A percentile compares a stretch with the other conserved stretches of the same genome.
These are phyloP conservation scores for Lagenaria siceraria DNA, from an alignment of 306 rosid genomes.

Conservation along the genomic window DNA sequence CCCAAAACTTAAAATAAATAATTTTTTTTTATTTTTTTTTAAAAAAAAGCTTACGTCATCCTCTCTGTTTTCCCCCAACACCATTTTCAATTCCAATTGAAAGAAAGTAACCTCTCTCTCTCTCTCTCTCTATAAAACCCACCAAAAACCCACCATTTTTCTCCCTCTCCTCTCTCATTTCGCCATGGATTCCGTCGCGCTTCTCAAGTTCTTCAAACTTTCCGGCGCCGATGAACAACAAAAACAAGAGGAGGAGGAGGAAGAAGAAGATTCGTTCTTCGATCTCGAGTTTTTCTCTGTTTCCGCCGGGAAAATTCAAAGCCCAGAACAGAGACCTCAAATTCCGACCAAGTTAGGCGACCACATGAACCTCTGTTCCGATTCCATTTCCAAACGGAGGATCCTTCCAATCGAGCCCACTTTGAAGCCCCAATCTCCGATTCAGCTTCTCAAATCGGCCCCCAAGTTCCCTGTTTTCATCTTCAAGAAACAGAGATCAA, in stretches of 20 bases:
- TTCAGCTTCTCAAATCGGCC: slow-evolving; percentile 66
- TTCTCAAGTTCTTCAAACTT: slow-evolving; percentile 65
- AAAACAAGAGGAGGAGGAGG: slow-evolving; percentile 12
- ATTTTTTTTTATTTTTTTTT: no score
- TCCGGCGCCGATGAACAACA: background rate
- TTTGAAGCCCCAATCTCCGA: slow-evolving; percentile 81
- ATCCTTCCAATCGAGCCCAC: slow-evolving; percentile 65
- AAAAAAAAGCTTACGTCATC: no score
- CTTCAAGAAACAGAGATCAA: slow-evolving; percentile 37
- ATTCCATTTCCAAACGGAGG: slow-evolving; percentile 62
- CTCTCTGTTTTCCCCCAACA: background rate
- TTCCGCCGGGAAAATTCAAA: slow-evolving; percentile 10
- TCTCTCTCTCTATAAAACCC: background rate
- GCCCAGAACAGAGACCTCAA: background rate
- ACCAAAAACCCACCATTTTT: background rate
- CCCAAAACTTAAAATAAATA: background rate
- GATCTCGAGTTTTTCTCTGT: slow-evolving; percentile 53
- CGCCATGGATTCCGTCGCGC: slow-evolving; percentile 53
- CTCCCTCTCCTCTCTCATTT: background rate
- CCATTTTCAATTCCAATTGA: background rate
- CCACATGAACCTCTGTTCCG: slow-evolving; percentile 9
- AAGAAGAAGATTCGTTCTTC: slow-evolving; percentile 73
- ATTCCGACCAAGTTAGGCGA: background rate
- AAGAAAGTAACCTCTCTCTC: background rate
- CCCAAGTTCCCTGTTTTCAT: slow-evolving; percentile 53